Evolutionary conservation across 164 flowering plant genomes (phyloP), one percentile per base, ranked within the genome.

Genomic region (Stephania cephalantha): DNA sequence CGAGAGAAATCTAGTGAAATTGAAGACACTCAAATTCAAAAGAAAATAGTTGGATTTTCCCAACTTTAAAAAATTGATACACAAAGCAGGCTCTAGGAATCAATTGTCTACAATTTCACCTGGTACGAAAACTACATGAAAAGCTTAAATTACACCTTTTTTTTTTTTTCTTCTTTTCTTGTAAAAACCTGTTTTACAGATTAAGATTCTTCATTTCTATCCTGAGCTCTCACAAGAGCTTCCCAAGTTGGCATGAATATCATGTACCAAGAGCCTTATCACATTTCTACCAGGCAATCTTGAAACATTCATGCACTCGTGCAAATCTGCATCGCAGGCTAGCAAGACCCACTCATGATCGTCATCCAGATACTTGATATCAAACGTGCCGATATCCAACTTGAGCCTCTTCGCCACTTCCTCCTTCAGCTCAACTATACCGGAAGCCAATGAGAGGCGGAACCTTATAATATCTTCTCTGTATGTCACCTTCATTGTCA

Each of bases 221-320:
- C 91, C 92, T 5, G 91, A 85, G 86, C 97, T 96, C 84, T 90
- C 99, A 74, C 92, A 90, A 4, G 98, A 96, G 84, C 99, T 93
- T 15, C 98, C 98, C 18, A 88, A 87, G 80, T 83, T 89, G 48
- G 90, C 66, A 79, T 77, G 67, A 58, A 84, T 69, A 65, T 95
- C 98, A 68, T 87, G 90, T 65, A 93, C 84, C 66, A 77, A 70
- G 71, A 95, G 80, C 79, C 98, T 87, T 76, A 91, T 83, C 65
- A 89, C 81, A 63, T 83, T 88, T 77, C 84, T 75, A 20, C 94
- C 89, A 3, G 91, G 85, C 46, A 88, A 84, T 81, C 75, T 85
- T 10, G 87, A 84, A 46, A 90, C 72, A 63, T 96, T 98, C 53
- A 92, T 58, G 74, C 99, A 96, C 74, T 96, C 99, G 72, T 82